Conservation (phyloP, 345 rosid species). For the Noccaea caerulescens region DNA sequence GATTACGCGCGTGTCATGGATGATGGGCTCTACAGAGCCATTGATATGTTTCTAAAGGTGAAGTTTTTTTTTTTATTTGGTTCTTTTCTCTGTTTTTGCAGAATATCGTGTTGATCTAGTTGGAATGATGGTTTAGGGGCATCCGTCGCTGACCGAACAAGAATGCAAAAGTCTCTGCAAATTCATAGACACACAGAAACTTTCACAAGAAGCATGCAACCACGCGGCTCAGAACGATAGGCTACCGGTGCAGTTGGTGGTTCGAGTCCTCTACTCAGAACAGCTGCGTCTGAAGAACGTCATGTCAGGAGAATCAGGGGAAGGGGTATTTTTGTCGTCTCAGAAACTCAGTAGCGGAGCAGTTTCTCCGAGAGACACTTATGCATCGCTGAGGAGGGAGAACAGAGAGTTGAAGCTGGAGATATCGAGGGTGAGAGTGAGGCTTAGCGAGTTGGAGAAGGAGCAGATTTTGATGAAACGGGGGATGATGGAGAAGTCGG, state of each 20-base stretch:
- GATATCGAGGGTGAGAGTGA: conserved; percentile 95
- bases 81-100: neutral
- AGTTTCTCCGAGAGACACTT: conserved; percentile 87
- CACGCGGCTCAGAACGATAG: conserved; percentile 46
- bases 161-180: conserved; percentile 72
- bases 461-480: conserved; percentile 88
- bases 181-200: conserved; percentile 61
- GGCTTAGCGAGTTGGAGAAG: conserved; percentile 88
- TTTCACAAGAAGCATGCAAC: conserved; percentile 44
- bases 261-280: conserved; percentile 36
- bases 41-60: conserved; percentile 87
- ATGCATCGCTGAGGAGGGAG: conserved; percentile 93
- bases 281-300: conserved; percentile 65
- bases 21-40: conserved; percentile 80
- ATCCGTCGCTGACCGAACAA: conserved; percentile 63
- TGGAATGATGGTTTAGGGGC: conserved; percentile 23
- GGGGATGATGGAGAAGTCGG: conserved; percentile 72
- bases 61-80: neutral
- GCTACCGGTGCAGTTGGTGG: conserved; percentile 44
- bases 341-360: conserved; percentile 52
- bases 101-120: neutral
- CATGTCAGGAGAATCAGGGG: conserved; percentile 64
- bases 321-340: conserved; percentile 54
- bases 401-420: conserved; percentile 94
- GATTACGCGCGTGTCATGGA: conserved; percentile 78